phyloP scores from a whole-genome alignment of 2,329 filamentous ascomycete genomes.

The Sclerotinia sclerotiorum region DNA sequence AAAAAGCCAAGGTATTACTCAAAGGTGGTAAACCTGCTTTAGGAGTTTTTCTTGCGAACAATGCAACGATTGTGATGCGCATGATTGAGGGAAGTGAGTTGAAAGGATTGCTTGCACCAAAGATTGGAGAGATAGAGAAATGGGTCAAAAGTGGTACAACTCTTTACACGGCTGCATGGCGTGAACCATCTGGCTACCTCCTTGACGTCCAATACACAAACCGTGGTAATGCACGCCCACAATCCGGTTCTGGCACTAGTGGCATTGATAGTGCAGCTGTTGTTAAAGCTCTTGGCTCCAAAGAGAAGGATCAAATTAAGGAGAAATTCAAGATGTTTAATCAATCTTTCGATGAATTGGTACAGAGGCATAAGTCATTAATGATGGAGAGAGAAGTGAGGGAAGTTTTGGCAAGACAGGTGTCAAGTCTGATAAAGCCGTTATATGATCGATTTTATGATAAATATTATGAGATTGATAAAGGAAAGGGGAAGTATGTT shows the following conservation, averaged over 20 bases:
- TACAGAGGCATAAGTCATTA: slow-evolving; percentile 76
- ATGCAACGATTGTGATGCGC: slow-evolving; percentile 77
- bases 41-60: slow-evolving; percentile 90
- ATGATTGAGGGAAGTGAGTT: slow-evolving; percentile 82
- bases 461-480: slow-evolving; percentile 95
- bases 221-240: slow-evolving; percentile 62
- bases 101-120: slow-evolving; percentile 65
- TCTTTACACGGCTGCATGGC: slow-evolving; percentile 83
- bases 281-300: slow-evolving; percentile 78
- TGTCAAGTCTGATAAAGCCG: slow-evolving; percentile 89
- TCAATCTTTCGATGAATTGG: slow-evolving; percentile 82
- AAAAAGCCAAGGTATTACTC: slow-evolving; percentile 69
- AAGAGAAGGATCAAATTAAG: slow-evolving; percentile 96
- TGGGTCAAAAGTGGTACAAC: slow-evolving; percentile 86
- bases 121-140: slow-evolving; percentile 67
- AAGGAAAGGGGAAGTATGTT: slow-evolving; percentile 96
- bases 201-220: slow-evolving; percentile 93
- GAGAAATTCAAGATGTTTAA: slow-evolving; percentile 95
- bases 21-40: slow-evolving; percentile 71
- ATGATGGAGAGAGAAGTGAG: slow-evolving; percentile 91
- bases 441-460: slow-evolving; percentile 96
- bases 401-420: slow-evolving; percentile 74
- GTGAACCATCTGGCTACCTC: slow-evolving; percentile 79
- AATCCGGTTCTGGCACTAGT: slow-evolving; percentile 62
- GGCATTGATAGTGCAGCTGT: slow-evolving; percentile 74